Conservation (phyloP, 805 yeast species). For the Cyberlindnera samutprakarnensis region DNA sequence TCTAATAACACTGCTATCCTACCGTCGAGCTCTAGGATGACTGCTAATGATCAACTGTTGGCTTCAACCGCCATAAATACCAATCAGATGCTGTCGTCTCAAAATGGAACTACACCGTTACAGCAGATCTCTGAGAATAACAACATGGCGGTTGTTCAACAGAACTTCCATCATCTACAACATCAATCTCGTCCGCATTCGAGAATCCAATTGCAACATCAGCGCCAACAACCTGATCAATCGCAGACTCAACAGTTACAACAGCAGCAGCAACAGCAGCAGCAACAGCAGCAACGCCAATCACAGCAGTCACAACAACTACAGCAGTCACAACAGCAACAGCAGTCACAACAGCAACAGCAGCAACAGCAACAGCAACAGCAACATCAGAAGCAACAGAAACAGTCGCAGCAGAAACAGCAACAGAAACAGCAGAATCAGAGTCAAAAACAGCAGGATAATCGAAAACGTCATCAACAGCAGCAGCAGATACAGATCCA, state of each 20-base stretch:
- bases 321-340: conserved; percentile 10
- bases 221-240: conserved; percentile 6
- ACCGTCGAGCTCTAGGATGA: conserved; percentile 12
- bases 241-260: conserved; percentile 8
- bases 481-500: conserved; percentile 3
- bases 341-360: conserved; percentile 6
- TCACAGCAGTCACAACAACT: conserved; percentile 5
- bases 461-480: too few species aligned
- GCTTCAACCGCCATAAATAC: conserved; percentile 11
- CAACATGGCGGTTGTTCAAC: too few species aligned
- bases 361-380: conserved; percentile 5
- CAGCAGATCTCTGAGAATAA: too few species aligned
- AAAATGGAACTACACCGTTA: conserved; percentile 5
- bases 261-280: conserved; percentile 12
- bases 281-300: conserved; percentile 15
- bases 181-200: conserved; percentile 1
- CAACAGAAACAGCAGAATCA: conserved; percentile 8
- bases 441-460: not conserved
- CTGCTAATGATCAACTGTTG: conserved; percentile 13
- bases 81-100: conserved; percentile 1
- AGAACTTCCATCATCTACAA: conserved; percentile 1
- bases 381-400: conserved; percentile 4
- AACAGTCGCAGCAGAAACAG: conserved; percentile 3
- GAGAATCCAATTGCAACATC: conserved; percentile 3
- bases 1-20: conserved; percentile 7